A percentile compares a stretch with the other conserved stretches of the same genome.
Conservation (phyloP, 2,329 filamentous ascomycete genomes). For the Colletotrichum aenigma region DNA sequence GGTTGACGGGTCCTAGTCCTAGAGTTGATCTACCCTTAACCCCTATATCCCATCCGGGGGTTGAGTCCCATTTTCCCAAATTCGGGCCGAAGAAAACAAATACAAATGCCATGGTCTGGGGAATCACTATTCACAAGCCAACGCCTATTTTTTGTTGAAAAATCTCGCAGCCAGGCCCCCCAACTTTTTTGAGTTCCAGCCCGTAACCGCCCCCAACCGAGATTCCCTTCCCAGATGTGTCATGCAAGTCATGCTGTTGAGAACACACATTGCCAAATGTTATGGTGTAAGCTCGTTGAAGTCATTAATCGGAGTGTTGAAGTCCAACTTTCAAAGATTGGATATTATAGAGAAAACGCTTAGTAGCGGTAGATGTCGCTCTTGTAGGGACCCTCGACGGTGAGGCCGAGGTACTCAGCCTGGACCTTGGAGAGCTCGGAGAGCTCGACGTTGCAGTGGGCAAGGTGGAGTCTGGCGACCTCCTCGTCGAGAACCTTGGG, state of each 20-base stretch:
- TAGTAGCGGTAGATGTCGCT: slow-evolving; percentile 71
- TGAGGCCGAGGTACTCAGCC: slow-evolving; percentile 92
- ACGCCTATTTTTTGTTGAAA: slow-evolving; percentile 41
- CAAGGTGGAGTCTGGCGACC: slow-evolving; percentile 91
- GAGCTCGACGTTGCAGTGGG: slow-evolving; percentile 93
- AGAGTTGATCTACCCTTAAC: slow-evolving; percentile 1
- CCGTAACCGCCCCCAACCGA: slow-evolving; percentile 25
- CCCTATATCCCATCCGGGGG: slow-evolving; percentile 14
- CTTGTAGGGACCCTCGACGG: slow-evolving; percentile 93
- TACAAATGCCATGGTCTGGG: slow-evolving; percentile 33
- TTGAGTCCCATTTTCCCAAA: slow-evolving; percentile 17
- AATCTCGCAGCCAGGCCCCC: slow-evolving; percentile 32
- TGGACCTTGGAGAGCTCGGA: slow-evolving; percentile 84
- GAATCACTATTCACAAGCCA: slow-evolving; percentile 34
- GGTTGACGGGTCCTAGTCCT: slow-evolving; percentile 45
- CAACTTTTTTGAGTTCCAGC: slow-evolving; percentile 29
- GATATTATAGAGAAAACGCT: slow-evolving; percentile 38
- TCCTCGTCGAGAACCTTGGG: slow-evolving; percentile 99
- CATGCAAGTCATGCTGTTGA: slow-evolving; percentile 50
- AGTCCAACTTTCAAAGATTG: slow-evolving; percentile 11
- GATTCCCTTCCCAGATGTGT: slow-evolving; percentile 34
- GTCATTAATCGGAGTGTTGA: slow-evolving; percentile 23
- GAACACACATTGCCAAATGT: slow-evolving; percentile 37
- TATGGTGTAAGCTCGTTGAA: slow-evolving; percentile 22
- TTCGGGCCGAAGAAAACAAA: slow-evolving; percentile 22